phyloP scores from a whole-genome alignment of 1,139 yeast genomes.

The Cylindricascospora bacillispora region DNA sequence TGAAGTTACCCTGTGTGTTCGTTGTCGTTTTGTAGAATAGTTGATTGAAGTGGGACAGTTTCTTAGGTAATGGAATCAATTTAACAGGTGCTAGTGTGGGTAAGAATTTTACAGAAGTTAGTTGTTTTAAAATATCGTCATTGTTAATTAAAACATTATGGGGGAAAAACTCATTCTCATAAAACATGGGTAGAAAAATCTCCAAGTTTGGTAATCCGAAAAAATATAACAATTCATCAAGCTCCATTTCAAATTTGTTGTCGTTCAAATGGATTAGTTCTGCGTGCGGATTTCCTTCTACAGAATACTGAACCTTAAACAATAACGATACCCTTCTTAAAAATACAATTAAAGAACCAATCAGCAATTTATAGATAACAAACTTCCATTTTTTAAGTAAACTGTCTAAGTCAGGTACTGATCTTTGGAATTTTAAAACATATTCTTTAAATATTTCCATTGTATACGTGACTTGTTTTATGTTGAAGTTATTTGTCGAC shows the following conservation, averaged over 20 bases:
- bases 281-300: conserved; percentile 33
- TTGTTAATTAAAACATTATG: not conserved
- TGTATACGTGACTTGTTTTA: not conserved
- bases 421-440: not conserved
- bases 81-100: conserved; percentile 44
- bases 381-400: not conserved
- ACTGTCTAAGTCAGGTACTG: not conserved
- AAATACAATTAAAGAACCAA: conserved; percentile 43
- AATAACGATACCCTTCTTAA: conserved; percentile 50
- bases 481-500: not conserved
- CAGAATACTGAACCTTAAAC: conserved; percentile 44
- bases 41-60: conserved; percentile 53
- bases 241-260: conserved; percentile 39
- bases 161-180: not conserved
- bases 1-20: not conserved
- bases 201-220: conserved; percentile 38
- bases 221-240: conserved; percentile 33
- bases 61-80: conserved; percentile 48
- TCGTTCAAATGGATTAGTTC: too few relatives aligned
- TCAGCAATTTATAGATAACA: conserved; percentile 25
- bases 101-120: not conserved
- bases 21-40: conserved; percentile 12
- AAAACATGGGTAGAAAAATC: conserved; percentile 17
- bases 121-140: conserved; percentile 1
- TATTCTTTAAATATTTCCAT: conserved; percentile 3